These are phyloP conservation scores for Citrus sp. DNA, from an alignment of 345 rosid species.

Conservation along the genomic window DNA sequence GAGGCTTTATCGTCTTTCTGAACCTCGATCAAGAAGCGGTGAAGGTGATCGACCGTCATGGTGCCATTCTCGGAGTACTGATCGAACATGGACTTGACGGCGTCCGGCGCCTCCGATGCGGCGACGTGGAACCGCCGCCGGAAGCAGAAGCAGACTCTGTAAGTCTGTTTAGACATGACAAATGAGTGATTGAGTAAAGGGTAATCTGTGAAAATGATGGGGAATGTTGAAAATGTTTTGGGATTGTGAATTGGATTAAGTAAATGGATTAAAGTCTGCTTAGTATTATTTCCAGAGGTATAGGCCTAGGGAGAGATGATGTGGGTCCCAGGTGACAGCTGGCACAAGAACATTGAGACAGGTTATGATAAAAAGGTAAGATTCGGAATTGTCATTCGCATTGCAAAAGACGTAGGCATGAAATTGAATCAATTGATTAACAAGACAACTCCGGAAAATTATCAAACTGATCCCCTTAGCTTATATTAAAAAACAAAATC, in stretches of 20 bases:
- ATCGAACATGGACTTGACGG: conserved; percentile 49
- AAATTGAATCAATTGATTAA: no score
- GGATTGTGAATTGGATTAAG: no score
- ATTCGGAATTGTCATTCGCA: background rate
- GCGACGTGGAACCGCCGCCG: conserved; percentile 48
- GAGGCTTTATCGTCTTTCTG: conserved; percentile 54
- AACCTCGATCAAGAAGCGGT: conserved; percentile 51
- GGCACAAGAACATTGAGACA: background rate
- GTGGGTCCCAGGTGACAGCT: background rate
- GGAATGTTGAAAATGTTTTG: no score
- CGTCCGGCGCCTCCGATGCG: conserved; percentile 56
- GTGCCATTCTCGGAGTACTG: conserved; percentile 55
- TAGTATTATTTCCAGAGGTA: no score
- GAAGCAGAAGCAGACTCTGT: conserved; percentile 61
- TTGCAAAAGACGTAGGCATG: background rate
- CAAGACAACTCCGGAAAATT: background rate
- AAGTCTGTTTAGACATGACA: conserved; percentile 66
- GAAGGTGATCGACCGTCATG: conserved; percentile 55
- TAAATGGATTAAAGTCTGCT: no score
- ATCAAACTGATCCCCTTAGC: background rate
- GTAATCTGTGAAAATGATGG: no score
- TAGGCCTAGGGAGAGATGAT: background rate
- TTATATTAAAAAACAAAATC: background rate
- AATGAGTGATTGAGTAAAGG: background rate
- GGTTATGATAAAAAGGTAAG: background rate